These are phyloP conservation scores for Sarocladium kiliense DNA, from an alignment of 2,329 filamentous ascomycete species.

Conservation along the genomic window DNA sequence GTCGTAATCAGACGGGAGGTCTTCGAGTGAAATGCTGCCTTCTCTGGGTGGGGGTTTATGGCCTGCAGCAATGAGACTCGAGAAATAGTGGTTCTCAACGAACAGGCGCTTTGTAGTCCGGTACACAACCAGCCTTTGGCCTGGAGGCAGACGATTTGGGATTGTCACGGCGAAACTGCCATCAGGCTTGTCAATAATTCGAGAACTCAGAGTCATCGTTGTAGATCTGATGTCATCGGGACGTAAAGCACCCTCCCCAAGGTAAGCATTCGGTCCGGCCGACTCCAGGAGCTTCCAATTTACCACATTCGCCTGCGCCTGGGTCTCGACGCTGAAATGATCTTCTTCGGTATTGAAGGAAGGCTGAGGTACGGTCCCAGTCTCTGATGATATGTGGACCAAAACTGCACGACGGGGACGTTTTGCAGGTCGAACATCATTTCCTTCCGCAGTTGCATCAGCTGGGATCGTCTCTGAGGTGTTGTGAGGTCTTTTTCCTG, in stretches of 20 bases:
- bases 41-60: constrained; percentile 18
- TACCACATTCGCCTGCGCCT: not conserved
- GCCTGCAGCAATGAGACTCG: constrained; percentile 7
- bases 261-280: constrained; percentile 22
- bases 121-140: constrained; percentile 38
- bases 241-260: constrained; percentile 28
- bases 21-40: constrained; percentile 38
- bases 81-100: constrained; percentile 18
- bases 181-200: constrained; percentile 15
- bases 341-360: not conserved
- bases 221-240: constrained; percentile 18
- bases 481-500: not conserved
- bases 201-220: constrained; percentile 16
- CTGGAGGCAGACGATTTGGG: constrained; percentile 29
- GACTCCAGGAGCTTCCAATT: constrained; percentile 10
- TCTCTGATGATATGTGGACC: not conserved
- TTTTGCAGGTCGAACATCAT: not conserved
- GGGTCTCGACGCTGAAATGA: not conserved
- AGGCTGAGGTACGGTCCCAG: not conserved
- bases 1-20: constrained; percentile 34
- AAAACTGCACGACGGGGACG: not conserved
- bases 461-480: not conserved
- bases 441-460: not conserved
- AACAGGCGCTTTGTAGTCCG: constrained; percentile 36
- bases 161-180: constrained; percentile 22